A percentile compares a stretch with the other conserved stretches of the same genome.
phyloP scores from a whole-genome alignment of 2,329 filamentous ascomycete species.

The Ceratocystis alfenasii region DNA sequence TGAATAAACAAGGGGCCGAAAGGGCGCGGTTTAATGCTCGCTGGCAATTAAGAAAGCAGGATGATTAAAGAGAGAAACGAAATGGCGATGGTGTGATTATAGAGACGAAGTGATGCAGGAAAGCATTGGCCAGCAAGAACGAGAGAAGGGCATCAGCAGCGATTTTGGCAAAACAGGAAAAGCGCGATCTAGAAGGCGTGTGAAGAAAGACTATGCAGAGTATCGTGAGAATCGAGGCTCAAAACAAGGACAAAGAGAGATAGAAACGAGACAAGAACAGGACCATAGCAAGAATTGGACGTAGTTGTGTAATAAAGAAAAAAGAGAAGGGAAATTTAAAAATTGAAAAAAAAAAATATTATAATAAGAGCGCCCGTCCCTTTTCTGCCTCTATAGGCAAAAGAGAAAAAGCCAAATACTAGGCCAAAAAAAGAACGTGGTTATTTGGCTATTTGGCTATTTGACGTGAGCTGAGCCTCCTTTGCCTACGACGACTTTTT shows the following conservation, averaged over 20 bases:
- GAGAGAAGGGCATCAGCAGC: neutral
- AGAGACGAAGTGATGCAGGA: neutral
- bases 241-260: neutral
- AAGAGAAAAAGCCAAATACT: neutral
- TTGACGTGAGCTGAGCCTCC: neutral
- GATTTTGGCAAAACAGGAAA: neutral
- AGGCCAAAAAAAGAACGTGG: constrained; percentile 8
- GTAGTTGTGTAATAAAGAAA: neutral
- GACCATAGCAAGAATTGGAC: no score
- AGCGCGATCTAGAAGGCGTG: neutral
- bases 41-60: neutral
- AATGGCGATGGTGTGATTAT: neutral
- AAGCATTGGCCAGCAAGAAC: neutral
- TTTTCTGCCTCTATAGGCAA: neutral
- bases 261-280: neutral
- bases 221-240: neutral
- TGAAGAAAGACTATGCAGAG: neutral
- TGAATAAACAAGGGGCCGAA: neutral
- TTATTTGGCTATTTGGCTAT: neutral
- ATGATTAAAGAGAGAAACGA: neutral
- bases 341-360: neutral
- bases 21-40: neutral
- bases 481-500: constrained; percentile 2
- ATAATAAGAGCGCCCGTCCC: neutral
- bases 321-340: neutral